Percentiles rank a stretch among this genome's conserved stretches.
Conservation (phyloP, 2,329 filamentous ascomycete genomes). For the Ophioceras dolichostomum region DNA sequence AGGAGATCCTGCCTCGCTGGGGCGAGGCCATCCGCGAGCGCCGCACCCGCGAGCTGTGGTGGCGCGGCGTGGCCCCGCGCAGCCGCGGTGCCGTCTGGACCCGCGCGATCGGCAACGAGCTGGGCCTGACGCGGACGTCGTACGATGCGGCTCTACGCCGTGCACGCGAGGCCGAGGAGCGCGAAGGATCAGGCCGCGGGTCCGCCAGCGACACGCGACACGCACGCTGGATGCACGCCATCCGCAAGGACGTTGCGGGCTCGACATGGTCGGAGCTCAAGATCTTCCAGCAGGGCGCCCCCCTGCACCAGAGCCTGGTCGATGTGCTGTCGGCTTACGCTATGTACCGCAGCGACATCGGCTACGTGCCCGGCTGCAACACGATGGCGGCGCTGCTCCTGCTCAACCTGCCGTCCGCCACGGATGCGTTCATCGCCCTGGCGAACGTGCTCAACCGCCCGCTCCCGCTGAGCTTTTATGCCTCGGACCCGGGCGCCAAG, state of each 20-base stretch:
- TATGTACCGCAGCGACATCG: constrained; percentile 73
- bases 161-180: constrained; percentile 48
- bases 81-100: constrained; percentile 59
- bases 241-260: constrained; percentile 49
- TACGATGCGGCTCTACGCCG: constrained; percentile 60
- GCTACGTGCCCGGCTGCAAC: constrained; percentile 63
- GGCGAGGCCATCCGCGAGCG: constrained; percentile 55
- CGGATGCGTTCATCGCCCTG: constrained; percentile 56
- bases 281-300: constrained; percentile 56
- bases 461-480: constrained; percentile 63
- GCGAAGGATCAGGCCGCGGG: constrained; percentile 37
- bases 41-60: constrained; percentile 66
- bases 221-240: constrained; percentile 48
- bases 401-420: constrained; percentile 53
- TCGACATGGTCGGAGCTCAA: constrained; percentile 59
- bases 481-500: constrained; percentile 56
- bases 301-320: constrained; percentile 54
- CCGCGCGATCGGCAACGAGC: constrained; percentile 60
- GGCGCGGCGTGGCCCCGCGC: constrained; percentile 63
- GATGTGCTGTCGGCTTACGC: constrained; percentile 69
- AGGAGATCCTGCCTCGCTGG: constrained; percentile 67
- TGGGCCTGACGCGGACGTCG: constrained; percentile 53
- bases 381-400: constrained; percentile 63
- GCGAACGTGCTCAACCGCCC: constrained; percentile 70
- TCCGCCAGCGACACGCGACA: constrained; percentile 41